Evolutionary conservation across 2,329 filamentous ascomycete species (phyloP).

Genomic region (Pseudogymnoascus sp.): DNA sequence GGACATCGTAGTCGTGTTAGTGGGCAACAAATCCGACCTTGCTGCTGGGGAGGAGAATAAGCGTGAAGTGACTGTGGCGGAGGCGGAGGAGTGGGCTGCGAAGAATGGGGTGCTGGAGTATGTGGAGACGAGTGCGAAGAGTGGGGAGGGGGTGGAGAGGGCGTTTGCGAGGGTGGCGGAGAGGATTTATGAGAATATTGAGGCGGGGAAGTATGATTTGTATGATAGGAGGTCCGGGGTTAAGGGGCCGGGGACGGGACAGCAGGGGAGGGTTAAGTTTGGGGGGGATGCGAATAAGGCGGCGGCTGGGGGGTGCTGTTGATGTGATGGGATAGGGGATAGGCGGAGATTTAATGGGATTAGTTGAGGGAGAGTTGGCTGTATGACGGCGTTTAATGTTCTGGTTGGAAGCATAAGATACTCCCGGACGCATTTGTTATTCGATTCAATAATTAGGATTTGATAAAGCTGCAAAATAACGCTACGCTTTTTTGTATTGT

Average conservation of each 20-base stretch:
- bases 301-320: constrained; percentile 24
- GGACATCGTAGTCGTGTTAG: constrained; percentile 86
- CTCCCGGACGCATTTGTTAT: constrained; percentile 4
- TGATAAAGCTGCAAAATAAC: background rate
- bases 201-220: constrained; percentile 65
- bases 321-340: background rate
- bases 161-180: constrained; percentile 92
- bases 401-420: constrained; percentile 7
- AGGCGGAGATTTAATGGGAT: background rate
- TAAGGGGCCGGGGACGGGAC: constrained; percentile 57
- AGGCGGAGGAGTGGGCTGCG: constrained; percentile 85
- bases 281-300: constrained; percentile 17
- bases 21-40: constrained; percentile 92
- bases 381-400: constrained; percentile 2
- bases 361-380: background rate
- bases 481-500: background rate
- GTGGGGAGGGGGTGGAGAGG: constrained; percentile 84
- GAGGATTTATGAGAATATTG: constrained; percentile 93
- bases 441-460: background rate
- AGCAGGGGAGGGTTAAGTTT: constrained; percentile 40
- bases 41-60: constrained; percentile 51
- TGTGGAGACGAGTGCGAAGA: constrained; percentile 94
- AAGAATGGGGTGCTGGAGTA: constrained; percentile 84
- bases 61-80: constrained; percentile 71
- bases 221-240: constrained; percentile 90